Percentiles rank a stretch among this genome's conserved stretches.
Conservation (phyloP, 441 rosid species). For the Aquilaria agallochum region DNA sequence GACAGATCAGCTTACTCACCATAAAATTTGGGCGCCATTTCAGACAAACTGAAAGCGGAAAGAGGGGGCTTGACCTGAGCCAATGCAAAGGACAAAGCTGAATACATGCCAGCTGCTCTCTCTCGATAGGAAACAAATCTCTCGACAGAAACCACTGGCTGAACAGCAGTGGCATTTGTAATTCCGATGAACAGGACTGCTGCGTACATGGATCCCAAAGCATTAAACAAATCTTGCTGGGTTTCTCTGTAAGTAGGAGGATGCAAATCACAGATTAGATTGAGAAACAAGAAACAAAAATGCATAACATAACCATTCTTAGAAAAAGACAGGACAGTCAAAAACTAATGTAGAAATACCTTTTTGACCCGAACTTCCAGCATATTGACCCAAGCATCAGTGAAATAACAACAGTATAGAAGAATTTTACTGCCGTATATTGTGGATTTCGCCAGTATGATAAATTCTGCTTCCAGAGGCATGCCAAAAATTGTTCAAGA, state of each 20-base stretch:
- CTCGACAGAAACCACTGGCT: slow-evolving; percentile 93
- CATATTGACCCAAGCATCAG: slow-evolving; percentile 95
- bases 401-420: slow-evolving; percentile 87
- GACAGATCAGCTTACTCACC: slow-evolving; percentile 10
- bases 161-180: slow-evolving; percentile 84
- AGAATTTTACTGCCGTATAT: slow-evolving; percentile 94
- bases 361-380: slow-evolving; percentile 89
- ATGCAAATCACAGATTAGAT: slow-evolving; percentile 9
- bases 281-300: not conserved
- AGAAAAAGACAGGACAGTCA: not conserved
- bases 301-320: not conserved
- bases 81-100: slow-evolving; percentile 86
- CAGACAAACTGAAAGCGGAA: not conserved
- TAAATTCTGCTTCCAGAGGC: slow-evolving; percentile 94
- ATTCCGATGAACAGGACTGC: slow-evolving; percentile 90
- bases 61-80: slow-evolving; percentile 72
- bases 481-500: slow-evolving; percentile 71
- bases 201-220: slow-evolving; percentile 93
- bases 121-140: slow-evolving; percentile 93
- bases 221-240: slow-evolving; percentile 76
- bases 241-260: slow-evolving; percentile 50
- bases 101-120: slow-evolving; percentile 97
- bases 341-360: slow-evolving; percentile 29
- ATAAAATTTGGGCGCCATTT: not conserved
- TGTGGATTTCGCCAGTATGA: slow-evolving; percentile 97